These are phyloP conservation scores for Spergularia marina DNA, from an alignment of 148 eudicot species.

Conservation along the genomic window DNA sequence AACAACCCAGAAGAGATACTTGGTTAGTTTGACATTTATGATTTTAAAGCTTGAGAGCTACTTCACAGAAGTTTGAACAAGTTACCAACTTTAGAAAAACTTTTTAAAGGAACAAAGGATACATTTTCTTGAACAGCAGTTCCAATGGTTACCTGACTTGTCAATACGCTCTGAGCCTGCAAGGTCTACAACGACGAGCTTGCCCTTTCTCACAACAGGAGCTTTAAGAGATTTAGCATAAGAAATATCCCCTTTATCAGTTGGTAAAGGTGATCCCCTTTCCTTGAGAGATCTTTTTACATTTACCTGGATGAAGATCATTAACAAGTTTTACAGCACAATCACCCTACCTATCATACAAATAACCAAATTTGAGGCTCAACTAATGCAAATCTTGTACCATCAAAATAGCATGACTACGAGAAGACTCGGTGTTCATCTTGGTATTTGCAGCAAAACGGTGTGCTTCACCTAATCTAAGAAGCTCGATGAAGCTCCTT, in stretches of 20 bases:
- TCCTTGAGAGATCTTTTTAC: slow-evolving; percentile 65
- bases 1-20: not conserved
- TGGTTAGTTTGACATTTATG: not conserved
- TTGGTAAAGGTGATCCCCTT: slow-evolving; percentile 39
- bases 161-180: slow-evolving; percentile 93
- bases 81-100: not conserved
- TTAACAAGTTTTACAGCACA: slow-evolving; percentile 2
- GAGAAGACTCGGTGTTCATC: slow-evolving; percentile 90
- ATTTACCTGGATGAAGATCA: slow-evolving; percentile 49
- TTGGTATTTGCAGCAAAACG: slow-evolving; percentile 95
- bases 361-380: slow-evolving; percentile 6
- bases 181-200: slow-evolving; percentile 84
- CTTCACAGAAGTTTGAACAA: not conserved
- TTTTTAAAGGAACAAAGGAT: not conserved
- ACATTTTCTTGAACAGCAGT: slow-evolving; percentile 9
- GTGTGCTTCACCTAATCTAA: slow-evolving; percentile 80
- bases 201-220: slow-evolving; percentile 66
- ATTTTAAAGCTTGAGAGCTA: not conserved
- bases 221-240: slow-evolving; percentile 55
- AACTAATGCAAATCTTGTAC: slow-evolving; percentile 33
- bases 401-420: slow-evolving; percentile 92
- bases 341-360: slow-evolving; percentile 6
- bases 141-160: slow-evolving; percentile 61
- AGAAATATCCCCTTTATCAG: slow-evolving; percentile 51
- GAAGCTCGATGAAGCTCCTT: slow-evolving; percentile 65